Percentiles rank a stretch among this genome's conserved stretches.
Evolutionary conservation across 805 yeast species (phyloP).

Genomic region (Teunomyces aglyptinius): DNA sequence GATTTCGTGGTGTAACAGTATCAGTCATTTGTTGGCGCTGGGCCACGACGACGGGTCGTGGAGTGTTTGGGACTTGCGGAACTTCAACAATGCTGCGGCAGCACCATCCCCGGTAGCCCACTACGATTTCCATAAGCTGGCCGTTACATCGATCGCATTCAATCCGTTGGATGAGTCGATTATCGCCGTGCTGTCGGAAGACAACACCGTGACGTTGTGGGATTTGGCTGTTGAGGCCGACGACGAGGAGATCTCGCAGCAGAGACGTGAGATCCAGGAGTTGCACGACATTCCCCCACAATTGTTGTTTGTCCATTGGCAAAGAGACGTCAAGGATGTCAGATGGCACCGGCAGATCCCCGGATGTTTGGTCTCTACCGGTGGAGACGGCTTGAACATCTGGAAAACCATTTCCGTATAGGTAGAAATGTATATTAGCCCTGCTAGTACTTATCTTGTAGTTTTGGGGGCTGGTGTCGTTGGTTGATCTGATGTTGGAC

Average conservation of each 20-base stretch:
- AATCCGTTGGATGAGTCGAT: conserved; percentile 95
- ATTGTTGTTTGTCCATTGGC: conserved; percentile 96
- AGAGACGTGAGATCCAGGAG: conserved; percentile 73
- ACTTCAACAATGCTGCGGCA: conserved; percentile 59
- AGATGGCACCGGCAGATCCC: conserved; percentile 98
- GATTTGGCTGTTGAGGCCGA: conserved; percentile 98
- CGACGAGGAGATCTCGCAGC: conserved; percentile 92
- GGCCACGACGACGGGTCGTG: conserved; percentile 98
- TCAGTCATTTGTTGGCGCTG: conserved; percentile 83
- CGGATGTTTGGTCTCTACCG: conserved; percentile 91
- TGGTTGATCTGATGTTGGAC: conserved; percentile 12
- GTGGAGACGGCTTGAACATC: conserved; percentile 88
- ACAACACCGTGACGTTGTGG: conserved; percentile 96
- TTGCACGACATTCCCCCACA: conserved; percentile 93
- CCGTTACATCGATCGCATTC: conserved; percentile 90
- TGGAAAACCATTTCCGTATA: conserved; percentile 97
- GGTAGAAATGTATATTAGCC: conserved; percentile 2
- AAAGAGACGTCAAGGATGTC: conserved; percentile 93
- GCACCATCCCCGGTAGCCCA: conserved; percentile 83
- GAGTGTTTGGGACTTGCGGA: conserved; percentile 98
- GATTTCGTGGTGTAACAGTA: conserved; percentile 89
- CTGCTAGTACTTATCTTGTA: not conserved
- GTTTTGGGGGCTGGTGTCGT: not conserved
- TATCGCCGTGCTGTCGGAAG: conserved; percentile 93
- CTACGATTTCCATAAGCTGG: conserved; percentile 91